Conservation (phyloP, 257 asterid species). For the Jasminum sambac region DNA sequence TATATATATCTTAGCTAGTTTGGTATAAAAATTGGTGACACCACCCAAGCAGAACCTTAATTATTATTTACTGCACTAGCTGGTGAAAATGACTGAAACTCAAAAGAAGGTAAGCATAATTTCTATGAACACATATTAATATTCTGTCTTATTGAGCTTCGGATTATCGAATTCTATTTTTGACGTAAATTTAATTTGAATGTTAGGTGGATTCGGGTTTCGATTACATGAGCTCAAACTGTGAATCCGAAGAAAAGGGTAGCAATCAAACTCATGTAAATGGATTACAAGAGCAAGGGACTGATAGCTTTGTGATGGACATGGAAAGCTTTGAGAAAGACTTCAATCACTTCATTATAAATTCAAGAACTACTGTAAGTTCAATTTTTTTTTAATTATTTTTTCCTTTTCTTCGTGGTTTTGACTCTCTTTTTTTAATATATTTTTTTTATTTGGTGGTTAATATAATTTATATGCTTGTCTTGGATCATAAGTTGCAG, state of each 20-base stretch:
- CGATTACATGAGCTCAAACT: constrained; percentile 27
- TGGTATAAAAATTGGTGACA: constrained; percentile 26
- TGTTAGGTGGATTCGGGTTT: constrained; percentile 45
- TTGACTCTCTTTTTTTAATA: background rate
- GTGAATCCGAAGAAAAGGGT: constrained; percentile 40
- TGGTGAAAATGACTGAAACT: constrained; percentile 31
- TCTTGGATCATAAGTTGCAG: constrained; percentile 32
- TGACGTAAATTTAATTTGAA: background rate
- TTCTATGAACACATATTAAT: background rate
- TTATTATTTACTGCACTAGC: constrained; percentile 5
- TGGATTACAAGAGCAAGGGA: constrained; percentile 26
- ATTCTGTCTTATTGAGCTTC: constrained; percentile 34
- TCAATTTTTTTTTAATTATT: background rate
- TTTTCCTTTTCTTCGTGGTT: background rate
- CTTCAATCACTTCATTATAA: constrained; percentile 9
- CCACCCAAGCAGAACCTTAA: constrained; percentile 21
- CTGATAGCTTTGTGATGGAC: constrained; percentile 42
- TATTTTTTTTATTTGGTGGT: background rate
- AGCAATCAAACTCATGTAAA: constrained; percentile 37
- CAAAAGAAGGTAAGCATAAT: constrained; percentile 37
- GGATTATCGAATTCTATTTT: background rate
- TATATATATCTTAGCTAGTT: constrained; percentile 34
- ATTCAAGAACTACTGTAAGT: constrained; percentile 44
- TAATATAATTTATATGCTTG: background rate
- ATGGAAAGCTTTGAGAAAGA: constrained; percentile 45